Percentiles rank a stretch among this genome's conserved stretches.
Evolutionary conservation across 2,329 filamentous ascomycete genomes (phyloP).

Genomic region (Hymenoscyphus fraxineus): DNA sequence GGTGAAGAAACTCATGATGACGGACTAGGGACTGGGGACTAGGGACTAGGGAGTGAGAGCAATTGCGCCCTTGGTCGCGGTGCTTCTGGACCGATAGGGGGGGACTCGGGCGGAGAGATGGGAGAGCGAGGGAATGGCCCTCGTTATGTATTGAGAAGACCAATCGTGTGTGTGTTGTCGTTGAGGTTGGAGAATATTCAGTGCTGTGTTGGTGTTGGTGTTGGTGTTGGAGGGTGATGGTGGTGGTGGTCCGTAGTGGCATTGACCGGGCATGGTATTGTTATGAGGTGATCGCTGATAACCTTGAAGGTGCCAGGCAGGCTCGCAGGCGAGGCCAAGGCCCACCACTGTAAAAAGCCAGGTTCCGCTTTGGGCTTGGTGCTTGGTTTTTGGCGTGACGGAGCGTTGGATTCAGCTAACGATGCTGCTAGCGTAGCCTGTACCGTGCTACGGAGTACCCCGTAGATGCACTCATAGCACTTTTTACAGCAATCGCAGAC

Average conservation of each 20-base stretch:
- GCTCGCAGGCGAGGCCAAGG: no score
- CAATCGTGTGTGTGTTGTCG: not conserved
- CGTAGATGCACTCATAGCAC: no score
- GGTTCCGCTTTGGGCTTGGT: not conserved
- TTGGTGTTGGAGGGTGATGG: no score
- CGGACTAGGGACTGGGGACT: no score
- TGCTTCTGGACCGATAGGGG: not conserved
- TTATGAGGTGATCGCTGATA: not conserved
- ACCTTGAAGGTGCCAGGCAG: not conserved
- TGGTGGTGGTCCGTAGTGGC: not conserved
- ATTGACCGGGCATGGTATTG: not conserved
- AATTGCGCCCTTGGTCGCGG: slow-evolving; percentile 24
- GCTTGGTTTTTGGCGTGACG: not conserved
- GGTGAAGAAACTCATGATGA: slow-evolving; percentile 42
- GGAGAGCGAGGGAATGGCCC: not conserved
- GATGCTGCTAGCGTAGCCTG: not conserved
- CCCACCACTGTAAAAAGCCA: not conserved
- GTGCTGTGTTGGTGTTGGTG: not conserved
- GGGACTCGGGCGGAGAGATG: not conserved
- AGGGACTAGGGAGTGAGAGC: slow-evolving; percentile 2
- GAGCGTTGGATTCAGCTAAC: not conserved
- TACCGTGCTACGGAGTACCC: no score
- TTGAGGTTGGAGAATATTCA: not conserved
- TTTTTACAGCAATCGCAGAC: no score
- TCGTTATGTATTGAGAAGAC: not conserved